phyloP scores from a whole-genome alignment of 2,329 filamentous ascomycete species.

The Corynespora cassiicola region DNA sequence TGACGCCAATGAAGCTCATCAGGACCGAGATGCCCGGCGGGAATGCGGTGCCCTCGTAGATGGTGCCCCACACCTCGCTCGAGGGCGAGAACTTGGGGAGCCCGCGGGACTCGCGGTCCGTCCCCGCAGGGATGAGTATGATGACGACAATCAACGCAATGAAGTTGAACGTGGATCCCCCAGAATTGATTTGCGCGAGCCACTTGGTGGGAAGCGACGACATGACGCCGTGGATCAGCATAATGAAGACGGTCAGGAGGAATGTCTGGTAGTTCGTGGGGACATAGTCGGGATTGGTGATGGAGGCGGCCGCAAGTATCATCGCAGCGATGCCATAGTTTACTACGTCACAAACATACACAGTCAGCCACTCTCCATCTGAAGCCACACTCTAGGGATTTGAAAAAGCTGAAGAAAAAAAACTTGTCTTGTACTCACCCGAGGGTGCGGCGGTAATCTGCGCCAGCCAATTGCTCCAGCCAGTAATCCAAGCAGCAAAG shows the following conservation, averaged over 20 bases:
- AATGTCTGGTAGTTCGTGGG: slow-evolving; percentile 72
- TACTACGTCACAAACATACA: slow-evolving; percentile 53
- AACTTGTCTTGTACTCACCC: slow-evolving; percentile 20
- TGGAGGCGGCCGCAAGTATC: slow-evolving; percentile 74
- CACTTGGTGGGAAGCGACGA: slow-evolving; percentile 74
- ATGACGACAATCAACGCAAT: slow-evolving; percentile 69
- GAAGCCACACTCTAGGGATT: neutral
- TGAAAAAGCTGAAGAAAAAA: too few species aligned
- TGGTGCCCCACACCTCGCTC: slow-evolving; percentile 68
- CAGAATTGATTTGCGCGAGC: slow-evolving; percentile 74
- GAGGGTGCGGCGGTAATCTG: slow-evolving; percentile 71
- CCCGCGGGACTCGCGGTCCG: slow-evolving; percentile 57
- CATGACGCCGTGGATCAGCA: slow-evolving; percentile 71
- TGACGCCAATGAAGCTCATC: slow-evolving; percentile 75
- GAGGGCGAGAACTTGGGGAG: slow-evolving; percentile 65
- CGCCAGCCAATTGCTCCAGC: slow-evolving; percentile 74
- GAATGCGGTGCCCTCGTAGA: slow-evolving; percentile 71
- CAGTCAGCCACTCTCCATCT: too few species aligned
- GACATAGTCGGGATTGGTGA: slow-evolving; percentile 69
- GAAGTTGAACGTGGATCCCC: slow-evolving; percentile 74
- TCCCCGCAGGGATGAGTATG: slow-evolving; percentile 71
- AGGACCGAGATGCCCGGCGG: slow-evolving; percentile 71
- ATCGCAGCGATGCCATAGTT: slow-evolving; percentile 72
- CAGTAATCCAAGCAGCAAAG: slow-evolving; percentile 71
- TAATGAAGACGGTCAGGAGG: slow-evolving; percentile 70